Conservation (phyloP, 1,139 yeast genomes). For the Debaryomycetaceae sp. region DNA sequence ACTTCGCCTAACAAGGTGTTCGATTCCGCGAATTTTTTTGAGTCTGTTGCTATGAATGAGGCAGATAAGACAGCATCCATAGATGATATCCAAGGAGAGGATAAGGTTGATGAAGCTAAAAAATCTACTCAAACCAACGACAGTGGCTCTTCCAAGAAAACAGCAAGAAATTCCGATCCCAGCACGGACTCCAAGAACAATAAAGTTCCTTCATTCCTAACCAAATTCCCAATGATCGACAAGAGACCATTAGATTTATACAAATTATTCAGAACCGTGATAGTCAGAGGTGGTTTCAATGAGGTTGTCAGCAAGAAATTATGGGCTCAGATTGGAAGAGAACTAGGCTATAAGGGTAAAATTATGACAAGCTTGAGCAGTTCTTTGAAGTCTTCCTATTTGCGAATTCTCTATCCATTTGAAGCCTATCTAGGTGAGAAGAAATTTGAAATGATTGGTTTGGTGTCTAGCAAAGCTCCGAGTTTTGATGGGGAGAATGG, state of each 20-base stretch:
- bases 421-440: slow-evolving; percentile 21
- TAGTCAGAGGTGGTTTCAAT: slow-evolving; percentile 55
- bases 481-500: not conserved
- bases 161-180: not conserved
- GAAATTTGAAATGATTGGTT: slow-evolving; percentile 9
- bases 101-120: not conserved
- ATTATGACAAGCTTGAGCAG: slow-evolving; percentile 71
- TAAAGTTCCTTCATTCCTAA: slow-evolving; percentile 10
- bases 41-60: not conserved
- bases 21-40: not conserved
- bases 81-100: not conserved
- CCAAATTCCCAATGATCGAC: slow-evolving; percentile 51
- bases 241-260: slow-evolving; percentile 55
- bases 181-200: slow-evolving; percentile 2
- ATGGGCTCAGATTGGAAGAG: slow-evolving; percentile 72
- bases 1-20: not conserved
- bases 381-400: slow-evolving; percentile 58
- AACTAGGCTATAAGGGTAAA: slow-evolving; percentile 68
- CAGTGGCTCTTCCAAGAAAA: not conserved
- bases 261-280: slow-evolving; percentile 48
- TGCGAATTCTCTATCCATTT: slow-evolving; percentile 31
- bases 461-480: not conserved
- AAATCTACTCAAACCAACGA: not conserved
- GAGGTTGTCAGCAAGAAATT: slow-evolving; percentile 51
- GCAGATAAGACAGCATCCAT: not conserved